A percentile compares a stretch with the other conserved stretches of the same genome.
Conservation (phyloP, 1,284 basidiomycete species). For the Marasmius fiardii region DNA sequence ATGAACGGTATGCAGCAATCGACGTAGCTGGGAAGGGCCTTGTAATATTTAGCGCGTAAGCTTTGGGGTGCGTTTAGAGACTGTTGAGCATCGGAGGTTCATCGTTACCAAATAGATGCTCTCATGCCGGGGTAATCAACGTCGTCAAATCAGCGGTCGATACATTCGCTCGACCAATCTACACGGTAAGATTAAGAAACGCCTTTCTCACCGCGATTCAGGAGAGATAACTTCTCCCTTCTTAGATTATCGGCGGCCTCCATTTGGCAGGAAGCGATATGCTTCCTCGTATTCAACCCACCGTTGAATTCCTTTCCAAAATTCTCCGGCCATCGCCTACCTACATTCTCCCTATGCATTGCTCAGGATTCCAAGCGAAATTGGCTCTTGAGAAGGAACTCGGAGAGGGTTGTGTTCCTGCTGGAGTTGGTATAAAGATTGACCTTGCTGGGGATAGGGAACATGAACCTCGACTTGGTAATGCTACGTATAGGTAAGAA, state of each 20-base stretch:
- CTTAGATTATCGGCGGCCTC: constrained; percentile 72
- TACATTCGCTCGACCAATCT: constrained; percentile 63
- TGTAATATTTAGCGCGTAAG: constrained; percentile 78
- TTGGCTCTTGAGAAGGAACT: constrained; percentile 63
- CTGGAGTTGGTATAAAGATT: constrained; percentile 68
- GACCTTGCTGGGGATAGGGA: constrained; percentile 42
- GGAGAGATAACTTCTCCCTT: constrained; percentile 1
- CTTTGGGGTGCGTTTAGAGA: constrained; percentile 11
- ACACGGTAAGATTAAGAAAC: constrained; percentile 53
- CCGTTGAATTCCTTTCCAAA: constrained; percentile 66
- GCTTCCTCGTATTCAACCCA: constrained; percentile 59
- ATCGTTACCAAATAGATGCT: constrained; percentile 47
- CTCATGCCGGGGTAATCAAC: constrained; percentile 83
- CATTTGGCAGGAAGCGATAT: constrained; percentile 72
- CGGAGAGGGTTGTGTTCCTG: constrained; percentile 72
- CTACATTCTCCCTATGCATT: constrained; percentile 81
- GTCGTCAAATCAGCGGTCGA: constrained; percentile 66
- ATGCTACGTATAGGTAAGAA: constrained; percentile 5
- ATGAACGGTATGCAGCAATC: constrained; percentile 75
- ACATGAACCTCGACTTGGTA: constrained; percentile 34
- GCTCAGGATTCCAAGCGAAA: constrained; percentile 73
- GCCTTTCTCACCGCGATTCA: constrained; percentile 3
- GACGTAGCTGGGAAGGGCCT: constrained; percentile 79
- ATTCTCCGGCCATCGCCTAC: constrained; percentile 58
- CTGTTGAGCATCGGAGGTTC: background rate